These are phyloP conservation scores for Bacterosira constricta DNA, from an alignment of 108 stramenopile species.

Conservation along the genomic window DNA sequence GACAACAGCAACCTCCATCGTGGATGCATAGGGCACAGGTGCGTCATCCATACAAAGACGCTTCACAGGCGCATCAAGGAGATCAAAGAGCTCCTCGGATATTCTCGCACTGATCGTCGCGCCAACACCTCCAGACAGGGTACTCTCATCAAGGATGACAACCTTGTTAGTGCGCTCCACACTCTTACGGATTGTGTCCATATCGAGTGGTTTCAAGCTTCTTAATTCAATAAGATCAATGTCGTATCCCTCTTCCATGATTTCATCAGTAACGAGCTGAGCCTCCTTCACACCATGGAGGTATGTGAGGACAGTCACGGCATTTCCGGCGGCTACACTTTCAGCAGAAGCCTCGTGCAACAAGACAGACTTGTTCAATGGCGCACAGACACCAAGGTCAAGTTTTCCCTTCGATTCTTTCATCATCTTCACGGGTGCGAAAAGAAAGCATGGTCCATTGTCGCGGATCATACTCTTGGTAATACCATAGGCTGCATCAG, in stretches of 20 bases:
- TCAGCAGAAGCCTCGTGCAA: conserved; percentile 87
- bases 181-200: conserved; percentile 90
- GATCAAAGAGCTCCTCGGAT: conserved; percentile 94
- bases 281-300: conserved; percentile 97
- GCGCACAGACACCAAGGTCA: conserved; percentile 89
- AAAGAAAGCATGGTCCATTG: conserved; percentile 98
- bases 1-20: conserved; percentile 96
- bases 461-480: conserved; percentile 99
- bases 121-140: conserved; percentile 95
- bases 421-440: conserved; percentile 99
- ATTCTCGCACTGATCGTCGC: conserved; percentile 94
- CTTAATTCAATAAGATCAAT: conserved; percentile 97
- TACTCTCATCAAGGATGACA: conserved; percentile 95
- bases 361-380: conserved; percentile 92
- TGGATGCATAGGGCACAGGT: conserved; percentile 94
- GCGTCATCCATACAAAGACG: conserved; percentile 99
- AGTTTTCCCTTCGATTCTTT: conserved; percentile 93
- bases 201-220: conserved; percentile 95
- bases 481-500: conserved; percentile 96
- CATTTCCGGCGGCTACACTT: conserved; percentile 76
- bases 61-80: conserved; percentile 95
- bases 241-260: conserved; percentile 92
- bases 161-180: conserved; percentile 92
- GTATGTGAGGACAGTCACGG: conserved; percentile 97
- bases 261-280: conserved; percentile 75